Conservation (phyloP, 2,329 filamentous ascomycete species). For the Xylaria sp. region DNA sequence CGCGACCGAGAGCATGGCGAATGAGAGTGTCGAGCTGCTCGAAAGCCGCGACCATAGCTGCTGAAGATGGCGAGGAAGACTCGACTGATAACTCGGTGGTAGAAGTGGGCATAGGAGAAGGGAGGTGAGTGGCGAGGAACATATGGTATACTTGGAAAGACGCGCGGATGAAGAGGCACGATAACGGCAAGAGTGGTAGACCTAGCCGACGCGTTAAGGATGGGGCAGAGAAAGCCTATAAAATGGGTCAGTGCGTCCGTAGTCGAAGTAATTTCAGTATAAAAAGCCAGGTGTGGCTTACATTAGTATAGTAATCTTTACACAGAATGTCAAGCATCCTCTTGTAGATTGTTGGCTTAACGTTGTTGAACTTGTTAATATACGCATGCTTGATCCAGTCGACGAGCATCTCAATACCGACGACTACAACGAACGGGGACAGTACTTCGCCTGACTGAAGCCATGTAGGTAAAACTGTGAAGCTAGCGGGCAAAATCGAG, state of each 20-base stretch:
- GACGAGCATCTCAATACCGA: conserved; percentile 96
- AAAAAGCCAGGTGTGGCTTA: conserved; percentile 52
- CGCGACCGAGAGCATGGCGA: conserved; percentile 78
- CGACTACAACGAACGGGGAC: conserved; percentile 90
- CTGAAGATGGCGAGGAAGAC: conserved; percentile 71
- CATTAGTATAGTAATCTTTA: conserved; percentile 97
- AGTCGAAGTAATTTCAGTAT: background rate
- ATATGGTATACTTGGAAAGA: conserved; percentile 97
- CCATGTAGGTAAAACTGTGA: conserved; percentile 88
- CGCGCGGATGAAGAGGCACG: conserved; percentile 93
- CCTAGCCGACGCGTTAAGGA: conserved; percentile 90
- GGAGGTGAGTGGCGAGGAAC: conserved; percentile 90
- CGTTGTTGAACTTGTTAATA: conserved; percentile 98
- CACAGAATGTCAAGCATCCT: conserved; percentile 92
- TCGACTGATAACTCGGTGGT: conserved; percentile 74
- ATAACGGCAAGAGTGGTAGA: conserved; percentile 89
- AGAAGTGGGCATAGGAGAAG: conserved; percentile 74
- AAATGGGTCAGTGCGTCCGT: background rate
- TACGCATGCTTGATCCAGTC: conserved; percentile 98
- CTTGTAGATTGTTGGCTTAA: conserved; percentile 87
- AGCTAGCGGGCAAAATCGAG: conserved; percentile 87
- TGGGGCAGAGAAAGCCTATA: conserved; percentile 85
- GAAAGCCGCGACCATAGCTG: conserved; percentile 79
- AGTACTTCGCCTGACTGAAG: conserved; percentile 82
- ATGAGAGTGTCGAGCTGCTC: conserved; percentile 82